Evolutionary conservation across 257 asterid species (phyloP), one percentile per base, ranked within the genome.

Genomic region (Scutellaria minor): DNA sequence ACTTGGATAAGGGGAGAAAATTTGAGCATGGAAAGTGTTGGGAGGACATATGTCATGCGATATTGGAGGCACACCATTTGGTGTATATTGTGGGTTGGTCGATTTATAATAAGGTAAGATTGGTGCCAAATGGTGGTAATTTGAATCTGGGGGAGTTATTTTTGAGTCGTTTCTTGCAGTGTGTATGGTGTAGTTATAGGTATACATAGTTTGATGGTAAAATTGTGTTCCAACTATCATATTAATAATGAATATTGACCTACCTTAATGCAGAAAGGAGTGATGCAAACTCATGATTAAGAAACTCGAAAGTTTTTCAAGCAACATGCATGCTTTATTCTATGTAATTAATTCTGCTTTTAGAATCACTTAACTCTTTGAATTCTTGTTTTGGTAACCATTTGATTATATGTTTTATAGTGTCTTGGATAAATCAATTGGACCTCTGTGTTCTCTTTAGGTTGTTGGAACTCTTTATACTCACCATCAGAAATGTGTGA

Each of bases 401-500:
- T 73, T 71, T 45, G 31, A 12, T 35, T 45, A 68, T 45, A 68
- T n/a, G n/a, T 24, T 22, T 37, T 46, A 22, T 58, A n/a, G 18
- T 70, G 31, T 48, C 66, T 50, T 56, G 40, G 35, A 54, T 12
- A 6, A 22, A 39, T 20, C 46, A n/a, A 48, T 55, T 40, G 22
- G 47, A 20, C 55, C 20, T 76, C 61, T 18, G 0, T 18, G 18
- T 18, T 77, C 13, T 68, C 41, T 62, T 65, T 79, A 94, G 99
- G 97, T 94, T 72, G 97, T 94, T 55, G 99, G 99, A 18, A 18
- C 18, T 31, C 95, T 94, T 44, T 94, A 89, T 73, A 94, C 97
- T 9, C 99, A 94, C 84, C 99, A 94, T 79, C 97, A 94, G 85
- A 91, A 91, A 78, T 94, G 99, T 77, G 97, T 91, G 85, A 85